Evolutionary conservation across 176 grass and related monocot species (phyloP).

Genomic region (Puccinellia tenuiflora): DNA sequence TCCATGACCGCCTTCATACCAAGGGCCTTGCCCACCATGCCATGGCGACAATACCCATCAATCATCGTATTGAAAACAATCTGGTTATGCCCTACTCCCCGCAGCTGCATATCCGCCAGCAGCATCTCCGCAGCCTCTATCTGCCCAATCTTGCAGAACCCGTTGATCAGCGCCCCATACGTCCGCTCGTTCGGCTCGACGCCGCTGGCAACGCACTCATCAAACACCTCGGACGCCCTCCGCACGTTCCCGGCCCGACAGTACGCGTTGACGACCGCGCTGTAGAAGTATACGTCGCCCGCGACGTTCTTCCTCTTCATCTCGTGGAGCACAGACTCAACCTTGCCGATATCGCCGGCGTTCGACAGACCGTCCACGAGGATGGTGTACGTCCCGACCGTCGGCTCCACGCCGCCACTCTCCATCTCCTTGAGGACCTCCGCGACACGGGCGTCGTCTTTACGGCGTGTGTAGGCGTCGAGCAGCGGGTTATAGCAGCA

Average conservation of each 20-base stretch:
- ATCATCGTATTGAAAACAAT: conserved; percentile 80
- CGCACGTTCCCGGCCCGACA: conserved; percentile 60
- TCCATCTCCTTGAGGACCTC: conserved; percentile 41
- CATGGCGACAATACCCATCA: conserved; percentile 57
- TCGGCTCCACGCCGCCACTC: conserved; percentile 22
- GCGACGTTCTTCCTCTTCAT: conserved; percentile 35
- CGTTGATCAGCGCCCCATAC: conserved; percentile 68
- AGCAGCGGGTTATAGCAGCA: conserved; percentile 74
- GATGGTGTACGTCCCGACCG: conserved; percentile 52
- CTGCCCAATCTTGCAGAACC: conserved; percentile 81
- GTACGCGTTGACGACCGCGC: conserved; percentile 47
- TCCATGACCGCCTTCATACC: conserved; percentile 62
- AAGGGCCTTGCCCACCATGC: conserved; percentile 60
- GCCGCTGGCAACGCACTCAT: conserved; percentile 53
- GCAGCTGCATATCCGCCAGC: conserved; percentile 58
- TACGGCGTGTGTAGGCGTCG: conserved; percentile 39
- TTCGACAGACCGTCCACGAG: conserved; percentile 37
- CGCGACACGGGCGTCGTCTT: conserved; percentile 12
- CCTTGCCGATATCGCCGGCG: conserved; percentile 30
- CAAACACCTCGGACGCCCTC: conserved; percentile 66
- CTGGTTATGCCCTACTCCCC: conserved; percentile 56
- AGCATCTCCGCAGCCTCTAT: conserved; percentile 70
- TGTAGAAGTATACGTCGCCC: conserved; percentile 65
- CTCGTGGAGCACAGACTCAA: conserved; percentile 46
- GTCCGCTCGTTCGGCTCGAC: conserved; percentile 53